Evolutionary conservation across 306 rosid genomes (phyloP).

Genomic region (apple (Malus domestica)): DNA sequence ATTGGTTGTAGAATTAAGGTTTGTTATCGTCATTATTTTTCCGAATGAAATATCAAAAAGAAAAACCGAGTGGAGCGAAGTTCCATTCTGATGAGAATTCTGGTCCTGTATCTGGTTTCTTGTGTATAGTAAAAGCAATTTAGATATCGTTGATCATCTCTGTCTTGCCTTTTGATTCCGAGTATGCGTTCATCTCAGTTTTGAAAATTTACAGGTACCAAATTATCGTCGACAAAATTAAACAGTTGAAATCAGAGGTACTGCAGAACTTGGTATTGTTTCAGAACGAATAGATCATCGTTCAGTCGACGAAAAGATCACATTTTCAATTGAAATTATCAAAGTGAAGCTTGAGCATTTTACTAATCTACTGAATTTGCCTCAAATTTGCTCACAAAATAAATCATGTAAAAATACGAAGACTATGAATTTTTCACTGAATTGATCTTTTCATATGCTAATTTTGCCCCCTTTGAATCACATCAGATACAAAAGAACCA

Average conservation of each 20-base stretch:
- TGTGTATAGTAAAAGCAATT: conserved; percentile 15
- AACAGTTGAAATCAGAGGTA: no score
- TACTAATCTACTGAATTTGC: background rate
- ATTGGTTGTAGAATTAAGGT: background rate
- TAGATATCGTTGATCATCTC: conserved; percentile 2
- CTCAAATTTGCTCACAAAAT: background rate
- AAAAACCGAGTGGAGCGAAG: conserved; percentile 73
- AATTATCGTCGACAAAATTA: no score
- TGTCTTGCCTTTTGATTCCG: background rate
- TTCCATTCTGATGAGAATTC: conserved; percentile 28
- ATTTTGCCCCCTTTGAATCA: background rate
- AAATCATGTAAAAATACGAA: background rate
- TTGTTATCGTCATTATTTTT: background rate
- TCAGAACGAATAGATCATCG: background rate
- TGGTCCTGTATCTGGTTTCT: conserved; percentile 10
- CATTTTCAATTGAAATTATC: background rate
- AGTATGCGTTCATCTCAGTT: background rate
- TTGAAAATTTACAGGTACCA: no score
- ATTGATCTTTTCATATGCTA: background rate
- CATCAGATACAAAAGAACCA: background rate
- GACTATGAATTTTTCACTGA: background rate
- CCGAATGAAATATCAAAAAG: background rate
- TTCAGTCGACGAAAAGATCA: background rate
- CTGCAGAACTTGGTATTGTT: no score
- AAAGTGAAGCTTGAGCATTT: background rate